phyloP scores from a whole-genome alignment of 441 rosid species.

The Bruguiera hainesii region DNA sequence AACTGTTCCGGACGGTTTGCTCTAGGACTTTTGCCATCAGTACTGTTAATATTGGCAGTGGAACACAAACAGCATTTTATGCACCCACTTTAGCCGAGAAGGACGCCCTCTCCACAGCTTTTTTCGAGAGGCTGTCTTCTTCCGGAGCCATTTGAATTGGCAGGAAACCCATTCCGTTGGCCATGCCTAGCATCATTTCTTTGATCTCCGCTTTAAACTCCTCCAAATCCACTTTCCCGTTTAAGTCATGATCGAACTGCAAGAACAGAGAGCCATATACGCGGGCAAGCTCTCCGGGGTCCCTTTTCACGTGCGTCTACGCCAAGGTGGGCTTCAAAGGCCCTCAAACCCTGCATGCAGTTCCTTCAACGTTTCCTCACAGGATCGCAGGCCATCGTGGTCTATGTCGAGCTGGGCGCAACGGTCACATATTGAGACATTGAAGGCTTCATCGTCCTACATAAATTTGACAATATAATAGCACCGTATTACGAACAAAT shows the following conservation, averaged over 20 bases:
- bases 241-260: slow-evolving; percentile 30
- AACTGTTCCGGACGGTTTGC: no score
- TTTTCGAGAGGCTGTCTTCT: no score
- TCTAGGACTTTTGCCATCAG: no score
- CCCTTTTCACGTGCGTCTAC: slow-evolving; percentile 37
- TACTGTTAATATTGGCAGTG: no score
- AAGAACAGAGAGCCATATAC: slow-evolving; percentile 21
- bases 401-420: slow-evolving; percentile 32
- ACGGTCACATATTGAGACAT: slow-evolving; percentile 16
- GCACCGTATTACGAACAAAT: not conserved
- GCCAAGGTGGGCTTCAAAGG: slow-evolving; percentile 41
- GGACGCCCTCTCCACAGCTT: no score
- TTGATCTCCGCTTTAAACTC: slow-evolving; percentile 47
- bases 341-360: slow-evolving; percentile 32
- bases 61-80: no score
- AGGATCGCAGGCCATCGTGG: slow-evolving; percentile 39
- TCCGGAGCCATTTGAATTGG: no score
- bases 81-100: not conserved
- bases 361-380: slow-evolving; percentile 37
- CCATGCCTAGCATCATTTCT: slow-evolving; percentile 31
- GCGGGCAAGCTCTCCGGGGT: slow-evolving; percentile 26
- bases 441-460: slow-evolving; percentile 44
- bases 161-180: no score
- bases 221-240: slow-evolving; percentile 38
- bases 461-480: slow-evolving; percentile 38